Evolutionary conservation across 2,329 filamentous ascomycete species (phyloP), one percentile per base, ranked within the genome.

Genomic region (Cytospora mali): DNA sequence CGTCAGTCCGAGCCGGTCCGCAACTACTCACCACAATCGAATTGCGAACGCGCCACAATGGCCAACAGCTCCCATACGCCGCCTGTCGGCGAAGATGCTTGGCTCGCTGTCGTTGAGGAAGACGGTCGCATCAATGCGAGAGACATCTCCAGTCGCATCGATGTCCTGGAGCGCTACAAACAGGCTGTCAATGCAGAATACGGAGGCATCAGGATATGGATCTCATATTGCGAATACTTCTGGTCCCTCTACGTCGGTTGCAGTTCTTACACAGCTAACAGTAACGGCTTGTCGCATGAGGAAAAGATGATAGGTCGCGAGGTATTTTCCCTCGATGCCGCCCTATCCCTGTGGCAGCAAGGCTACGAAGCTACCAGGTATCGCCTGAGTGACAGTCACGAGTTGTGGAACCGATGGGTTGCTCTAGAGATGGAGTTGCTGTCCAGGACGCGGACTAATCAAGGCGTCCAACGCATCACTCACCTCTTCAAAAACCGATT

Each of bases 331-430:
- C 84, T 89, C 66, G 85, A 88, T 35, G 76, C 84, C 53, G 84
- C 90, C 52, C 76, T 91, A 59, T 84, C 85, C 59, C 81, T 91
- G 1, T 91, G 91, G 83, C 85, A 88, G 71, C 83, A 90, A 69
- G 91, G 86, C 39, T 87, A 91, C 68, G 83, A 88, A 65, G 84
- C 86, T 49, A 90, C 91, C 58, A 86, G 88, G 71, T 91, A 88
- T 75, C 88, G 90, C 65, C 79, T 95, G 62, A 85, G 85, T 71
- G 90, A 93, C 73, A 94, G 91, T 71, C 88, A 93, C 71, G 75
- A 87, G 62, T 82, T 95, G 13, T 96, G 91, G 91, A 85, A 93
- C 71, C 86, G 88, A 67, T 94, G 90, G 83, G 81, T 92, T 50
- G 85, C 88, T 59, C 83, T 92, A 53, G 82, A 93, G 72, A 81